Evolutionary conservation across 2,329 filamentous ascomycete genomes (phyloP), one percentile per base, ranked within the genome.

Genomic region (Aspergillus carbonarius): DNA sequence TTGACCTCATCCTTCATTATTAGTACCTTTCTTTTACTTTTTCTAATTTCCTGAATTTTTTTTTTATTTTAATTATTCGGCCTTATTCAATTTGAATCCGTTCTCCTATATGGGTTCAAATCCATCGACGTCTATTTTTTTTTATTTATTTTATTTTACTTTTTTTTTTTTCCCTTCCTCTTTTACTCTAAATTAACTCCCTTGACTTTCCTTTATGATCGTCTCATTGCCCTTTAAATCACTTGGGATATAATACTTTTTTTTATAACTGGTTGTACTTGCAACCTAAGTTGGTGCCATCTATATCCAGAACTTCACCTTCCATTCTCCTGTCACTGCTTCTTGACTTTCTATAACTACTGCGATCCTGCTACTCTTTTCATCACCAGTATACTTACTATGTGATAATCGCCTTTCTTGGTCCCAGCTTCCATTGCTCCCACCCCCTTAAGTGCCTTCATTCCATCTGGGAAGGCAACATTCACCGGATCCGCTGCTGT

Each of bases 391-490:
- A 59, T 35, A 51, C 44, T 3, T 58, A 58, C 35, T 59, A 63
- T 60, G 55, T 62, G 61, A 63, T 61, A 55, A 35, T 54, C 53
- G 47, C 56, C 47, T 78, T 60, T 81, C 81, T 62, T 60, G 68
- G 68, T 68, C 76, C 86, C 84, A 63, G 79, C 82, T 80, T 88
- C 61, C 79, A 57, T 55, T 47, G 30, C 30, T 52, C 58, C 79
- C 79, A 89, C 63, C 67, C 68, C 68, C 66, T 71, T 68, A 60
- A 66, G 67, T 69, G 66, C 68, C 68, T 70, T 69, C 69, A 71
- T 71, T 71, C 68, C 68, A 63, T 63, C 53, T 58, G 59, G 57
- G 61, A 63, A 65, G 66, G 60, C 63, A 60, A 64, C 66, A 68
- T 68, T 67, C 66, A 68, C 63, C 59, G 62, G 63, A 57, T 63